Base-by-base conservation (phyloP, 2,329 filamentous ascomycete genomes). In the Rhytidhysteron rufulum region DNA sequence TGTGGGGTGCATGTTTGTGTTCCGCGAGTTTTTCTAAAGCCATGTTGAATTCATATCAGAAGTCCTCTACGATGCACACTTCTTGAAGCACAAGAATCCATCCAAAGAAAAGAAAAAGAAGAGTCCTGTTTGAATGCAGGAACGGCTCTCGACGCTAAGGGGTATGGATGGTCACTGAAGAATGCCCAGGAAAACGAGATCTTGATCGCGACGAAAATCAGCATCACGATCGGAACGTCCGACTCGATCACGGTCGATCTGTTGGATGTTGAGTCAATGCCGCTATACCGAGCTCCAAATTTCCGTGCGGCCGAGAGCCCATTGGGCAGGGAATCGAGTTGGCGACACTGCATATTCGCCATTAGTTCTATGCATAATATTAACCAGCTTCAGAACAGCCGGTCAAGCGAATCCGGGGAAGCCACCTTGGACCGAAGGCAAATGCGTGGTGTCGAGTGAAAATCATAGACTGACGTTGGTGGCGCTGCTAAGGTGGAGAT, bases 281-380 rank as follows among this genome's bases (percentile, higher is more conserved):
- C 38, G 40, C 30, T 43, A 20, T 50, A 34, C 34, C 39, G 42
- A 42, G 43, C 43, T 42, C 49, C 48, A 53, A n/a, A 48, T 45
- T 46, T 51, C 49, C 50, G 44, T 39, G 43, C 39, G 37, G 17
- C 51, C 51, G 50, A n/a, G 41, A 31, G 38, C 22, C 38, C 22
- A 35, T 33, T 21, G 27, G 21, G 42, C 10, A 18, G 19, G 20
- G n/a, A 27, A 17, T 18, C 8, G 24, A 27, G 24, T 27, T 27
- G 24, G 24, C 13, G 18, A 29, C 13, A 13, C 29, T 35, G 10
- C 18, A 45, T 41, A 27, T 36, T 35, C 35, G 33, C 40, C 34
- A 38, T 45, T 43, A 46, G 34, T 21, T 15, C 24, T 17, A 24
- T 16, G 21, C 11, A 17, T 41, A 13, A 15, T 44, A 45, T 41